phyloP scores from a whole-genome alignment of 2,329 filamentous ascomycete genomes.

The Cladosporium cucumerinum region DNA sequence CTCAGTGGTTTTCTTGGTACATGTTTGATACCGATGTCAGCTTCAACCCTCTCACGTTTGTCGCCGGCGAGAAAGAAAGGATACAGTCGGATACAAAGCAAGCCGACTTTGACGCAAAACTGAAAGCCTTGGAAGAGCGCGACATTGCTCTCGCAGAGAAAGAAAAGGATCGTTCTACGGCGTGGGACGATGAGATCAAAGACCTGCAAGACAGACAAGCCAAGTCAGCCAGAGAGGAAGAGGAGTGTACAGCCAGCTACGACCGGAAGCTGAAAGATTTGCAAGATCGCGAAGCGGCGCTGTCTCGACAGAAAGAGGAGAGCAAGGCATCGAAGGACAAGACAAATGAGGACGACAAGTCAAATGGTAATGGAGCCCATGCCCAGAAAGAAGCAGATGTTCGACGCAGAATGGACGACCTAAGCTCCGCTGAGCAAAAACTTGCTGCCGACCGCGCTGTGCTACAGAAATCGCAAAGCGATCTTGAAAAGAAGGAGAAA shows the following conservation, averaged over 20 bases:
- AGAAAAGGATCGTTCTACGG: neutral
- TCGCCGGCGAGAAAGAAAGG: neutral
- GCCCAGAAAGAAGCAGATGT: neutral
- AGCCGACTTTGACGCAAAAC: neutral
- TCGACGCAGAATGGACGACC: constrained; percentile 1
- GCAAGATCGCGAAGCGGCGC: constrained; percentile 3
- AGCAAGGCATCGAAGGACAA: neutral
- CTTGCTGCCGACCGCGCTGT: neutral
- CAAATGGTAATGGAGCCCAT: neutral
- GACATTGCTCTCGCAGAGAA: neutral
- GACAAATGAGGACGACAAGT: neutral
- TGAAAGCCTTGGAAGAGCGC: constrained; percentile 2
- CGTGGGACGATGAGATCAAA: neutral
- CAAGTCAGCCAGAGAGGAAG: neutral
- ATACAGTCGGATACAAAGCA: neutral
- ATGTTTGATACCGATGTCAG: constrained; percentile 1
- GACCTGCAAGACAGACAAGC: neutral
- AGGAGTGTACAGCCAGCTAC: neutral
- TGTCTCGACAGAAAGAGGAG: neutral
- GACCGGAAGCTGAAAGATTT: constrained; percentile 6
- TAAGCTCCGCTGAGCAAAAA: neutral
- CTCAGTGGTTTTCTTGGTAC: constrained; percentile 4
- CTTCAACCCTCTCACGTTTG: neutral
- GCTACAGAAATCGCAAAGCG: neutral
- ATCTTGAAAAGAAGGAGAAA: constrained; percentile 1